Evolutionary conservation across 345 rosid genomes (phyloP).

Genomic region (Pistacia atlantica): DNA sequence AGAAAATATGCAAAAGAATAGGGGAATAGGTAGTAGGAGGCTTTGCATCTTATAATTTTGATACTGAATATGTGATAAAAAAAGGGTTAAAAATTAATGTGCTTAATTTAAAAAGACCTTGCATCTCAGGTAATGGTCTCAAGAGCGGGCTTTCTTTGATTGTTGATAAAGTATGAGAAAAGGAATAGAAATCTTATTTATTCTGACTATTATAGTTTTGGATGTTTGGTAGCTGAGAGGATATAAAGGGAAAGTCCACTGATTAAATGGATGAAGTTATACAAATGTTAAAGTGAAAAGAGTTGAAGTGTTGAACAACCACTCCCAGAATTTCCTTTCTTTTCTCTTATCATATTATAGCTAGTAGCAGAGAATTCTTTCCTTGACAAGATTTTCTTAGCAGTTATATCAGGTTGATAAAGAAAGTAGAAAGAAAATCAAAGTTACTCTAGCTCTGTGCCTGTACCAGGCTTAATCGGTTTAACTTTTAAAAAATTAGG

Average conservation of each 20-base stretch:
- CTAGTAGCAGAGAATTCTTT: not conserved
- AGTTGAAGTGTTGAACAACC: not conserved
- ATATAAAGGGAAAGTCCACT: not conserved
- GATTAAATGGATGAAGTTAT: not conserved
- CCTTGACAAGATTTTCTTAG: constrained; percentile 2
- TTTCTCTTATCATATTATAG: not conserved
- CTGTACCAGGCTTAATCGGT: not conserved
- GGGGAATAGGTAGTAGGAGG: not conserved
- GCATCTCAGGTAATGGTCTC: too few relatives aligned
- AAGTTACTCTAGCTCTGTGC: not conserved
- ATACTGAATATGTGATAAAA: not conserved
- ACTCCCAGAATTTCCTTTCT: not conserved
- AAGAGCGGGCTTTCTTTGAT: not conserved
- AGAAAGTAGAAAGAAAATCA: not conserved
- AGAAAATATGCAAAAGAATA: not conserved
- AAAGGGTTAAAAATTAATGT: not conserved
- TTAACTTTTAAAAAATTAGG: not conserved
- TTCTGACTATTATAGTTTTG: not conserved
- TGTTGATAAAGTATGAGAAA: not conserved
- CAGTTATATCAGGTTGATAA: not conserved
- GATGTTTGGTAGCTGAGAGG: not conserved
- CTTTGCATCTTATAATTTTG: constrained; percentile 6
- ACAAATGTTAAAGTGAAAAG: constrained; percentile 4
- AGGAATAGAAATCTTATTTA: not conserved
- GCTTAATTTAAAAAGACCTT: not conserved